Evolutionary conservation across 495 filamentous ascomycete species (phyloP), one percentile per base, ranked within the genome.

Genomic region (Lasiosphaeria hispida): DNA sequence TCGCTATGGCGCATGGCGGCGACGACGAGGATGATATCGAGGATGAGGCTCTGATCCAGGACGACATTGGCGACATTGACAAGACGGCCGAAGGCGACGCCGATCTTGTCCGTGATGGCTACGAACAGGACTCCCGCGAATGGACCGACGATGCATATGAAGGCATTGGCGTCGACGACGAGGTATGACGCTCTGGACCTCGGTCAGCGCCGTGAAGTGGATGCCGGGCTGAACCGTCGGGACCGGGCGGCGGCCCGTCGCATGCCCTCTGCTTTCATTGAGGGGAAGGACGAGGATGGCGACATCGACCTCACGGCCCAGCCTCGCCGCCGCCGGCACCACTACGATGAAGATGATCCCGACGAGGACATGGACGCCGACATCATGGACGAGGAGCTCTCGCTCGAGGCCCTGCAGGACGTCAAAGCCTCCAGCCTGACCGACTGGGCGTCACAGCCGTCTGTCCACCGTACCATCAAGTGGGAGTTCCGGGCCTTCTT

Each of bases 61-160:
- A 81, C 45, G 91, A 96, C 65, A 85, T 97, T 62, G 92, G 96
- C 55, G 94, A 99, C 64, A 82, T 91, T 43, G 95, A 97, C 62
- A 95, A 99, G 72, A 84, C 91, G 84, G 95, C 92, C 10, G 94
- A 97, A 70, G 94, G 97, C 65, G 90, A 94, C n/a, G 96, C 96
- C 63, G 93, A 99, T 74, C 83, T 99, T 23, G 96, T 97, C 66
- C 88, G 81, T 35, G 89, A 95, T 62, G 88, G 91, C 60, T 96
- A 91, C 71, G 91, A 96, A 72, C 80, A 80, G 55, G 92, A 97
- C 73, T 96, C 96, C 71, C 77, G 78, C 50, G 76, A 75, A 39
- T 78, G 74, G 82, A 81, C 58, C 82, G 56, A 74, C 19, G 76
- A 80, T 47, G 47, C 23, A 38, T 80, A 80, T 64, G 76, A 80